Evolutionary conservation across 2,329 filamentous ascomycete species (phyloP).

Genomic region (Microsporum canis): DNA sequence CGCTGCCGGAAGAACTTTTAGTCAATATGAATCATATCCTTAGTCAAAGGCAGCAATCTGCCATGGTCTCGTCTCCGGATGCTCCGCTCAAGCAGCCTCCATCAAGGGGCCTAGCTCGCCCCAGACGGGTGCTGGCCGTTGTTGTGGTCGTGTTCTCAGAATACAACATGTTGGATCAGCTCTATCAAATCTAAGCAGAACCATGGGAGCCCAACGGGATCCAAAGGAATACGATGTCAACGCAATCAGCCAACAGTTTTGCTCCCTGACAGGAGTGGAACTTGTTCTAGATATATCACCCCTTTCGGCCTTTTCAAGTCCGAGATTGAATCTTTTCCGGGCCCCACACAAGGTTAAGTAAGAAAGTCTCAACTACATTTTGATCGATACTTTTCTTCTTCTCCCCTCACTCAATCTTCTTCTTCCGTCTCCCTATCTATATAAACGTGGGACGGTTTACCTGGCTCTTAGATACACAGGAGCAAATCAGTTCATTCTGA

Average conservation of each 20-base stretch:
- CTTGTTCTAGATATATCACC: not conserved
- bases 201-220: not conserved
- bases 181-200: not conserved
- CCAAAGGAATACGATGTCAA: not conserved
- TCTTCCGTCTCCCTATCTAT: not conserved
- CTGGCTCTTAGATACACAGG: not conserved
- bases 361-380: not conserved
- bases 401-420: not conserved
- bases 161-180: not conserved
- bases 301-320: not conserved
- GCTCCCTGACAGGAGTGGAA: not conserved
- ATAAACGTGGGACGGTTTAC: not conserved
- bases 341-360: not conserved
- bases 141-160: not conserved
- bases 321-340: not conserved
- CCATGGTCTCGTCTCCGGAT: not conserved
- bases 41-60: not conserved
- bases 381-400: not conserved
- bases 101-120: too few species aligned
- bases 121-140: too few species aligned
- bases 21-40: not conserved
- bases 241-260: not conserved
- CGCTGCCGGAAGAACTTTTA: not conserved
- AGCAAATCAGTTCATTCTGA: not conserved
- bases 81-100: too few species aligned